phyloP scores from a whole-genome alignment of 306 rosid genomes.

The Comarum palustre region DNA sequence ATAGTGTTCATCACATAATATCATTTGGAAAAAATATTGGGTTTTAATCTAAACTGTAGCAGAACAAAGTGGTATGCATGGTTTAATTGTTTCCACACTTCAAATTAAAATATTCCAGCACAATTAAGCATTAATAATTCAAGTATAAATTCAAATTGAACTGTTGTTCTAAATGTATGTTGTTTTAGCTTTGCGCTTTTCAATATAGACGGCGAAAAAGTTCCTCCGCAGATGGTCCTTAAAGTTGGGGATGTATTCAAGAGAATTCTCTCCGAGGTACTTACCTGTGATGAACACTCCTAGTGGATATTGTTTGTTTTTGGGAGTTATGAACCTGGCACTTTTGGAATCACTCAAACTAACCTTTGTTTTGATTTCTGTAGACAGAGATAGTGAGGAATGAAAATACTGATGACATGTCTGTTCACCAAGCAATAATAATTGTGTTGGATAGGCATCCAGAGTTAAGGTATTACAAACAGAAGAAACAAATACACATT shows the following conservation, averaged over 20 bases:
- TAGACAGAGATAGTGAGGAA: constrained; percentile 70
- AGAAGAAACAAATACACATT: constrained; percentile 1
- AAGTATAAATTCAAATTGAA: neutral
- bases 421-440: constrained; percentile 57
- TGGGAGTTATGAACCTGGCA: neutral
- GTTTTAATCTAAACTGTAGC: neutral
- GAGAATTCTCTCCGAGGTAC: constrained; percentile 63
- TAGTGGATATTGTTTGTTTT: neutral
- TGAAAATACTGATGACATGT: constrained; percentile 58
- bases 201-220: constrained; percentile 59
- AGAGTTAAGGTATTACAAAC: constrained; percentile 45
- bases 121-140: neutral
- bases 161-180: constrained; percentile 10
- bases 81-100: neutral
- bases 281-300: neutral
- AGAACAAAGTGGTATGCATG: neutral
- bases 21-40: neutral
- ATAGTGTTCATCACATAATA: neutral
- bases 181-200: constrained; percentile 66
- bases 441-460: constrained; percentile 60
- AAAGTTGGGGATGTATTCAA: constrained; percentile 70
- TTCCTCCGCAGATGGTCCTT: constrained; percentile 61
- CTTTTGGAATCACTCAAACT: neutral
- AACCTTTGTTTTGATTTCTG: neutral
- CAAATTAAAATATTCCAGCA: neutral